Evolutionary conservation across 2,329 filamentous ascomycete genomes (phyloP).

Genomic region (Monilinia laxa): DNA sequence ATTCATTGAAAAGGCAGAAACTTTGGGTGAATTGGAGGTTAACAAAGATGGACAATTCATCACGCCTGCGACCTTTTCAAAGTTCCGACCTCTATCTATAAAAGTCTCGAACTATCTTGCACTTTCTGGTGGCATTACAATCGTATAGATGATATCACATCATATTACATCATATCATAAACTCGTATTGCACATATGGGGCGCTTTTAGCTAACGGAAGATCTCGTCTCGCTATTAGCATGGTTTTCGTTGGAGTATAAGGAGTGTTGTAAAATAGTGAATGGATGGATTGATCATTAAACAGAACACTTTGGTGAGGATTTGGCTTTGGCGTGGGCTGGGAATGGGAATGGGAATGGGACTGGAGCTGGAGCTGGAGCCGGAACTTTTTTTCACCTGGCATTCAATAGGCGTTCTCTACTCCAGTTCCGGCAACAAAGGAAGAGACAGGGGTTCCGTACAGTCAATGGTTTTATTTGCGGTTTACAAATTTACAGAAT

Average conservation of each 20-base stretch:
- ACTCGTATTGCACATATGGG: slow-evolving; percentile 16
- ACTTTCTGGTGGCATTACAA: slow-evolving; percentile 36
- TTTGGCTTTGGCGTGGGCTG: slow-evolving; percentile 6
- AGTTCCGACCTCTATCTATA: slow-evolving; percentile 36
- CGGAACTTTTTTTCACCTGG: slow-evolving; percentile 1
- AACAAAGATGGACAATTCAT: slow-evolving; percentile 54
- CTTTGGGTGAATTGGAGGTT: slow-evolving; percentile 59
- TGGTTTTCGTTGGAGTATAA: slow-evolving; percentile 16
- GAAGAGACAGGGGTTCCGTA: not conserved
- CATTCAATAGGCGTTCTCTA: slow-evolving; percentile 15
- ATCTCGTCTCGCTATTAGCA: slow-evolving; percentile 1
- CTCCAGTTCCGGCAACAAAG: not conserved
- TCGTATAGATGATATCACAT: slow-evolving; percentile 25
- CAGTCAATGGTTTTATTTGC: not conserved
- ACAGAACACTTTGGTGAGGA: slow-evolving; percentile 5
- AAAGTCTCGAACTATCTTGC: slow-evolving; percentile 36
- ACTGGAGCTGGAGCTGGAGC: slow-evolving; percentile 7
- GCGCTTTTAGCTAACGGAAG: not conserved
- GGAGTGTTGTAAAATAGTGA: slow-evolving; percentile 22
- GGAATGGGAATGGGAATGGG: not conserved
- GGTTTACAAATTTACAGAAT: slow-evolving; percentile 1
- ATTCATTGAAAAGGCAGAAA: slow-evolving; percentile 64
- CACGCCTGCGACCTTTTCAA: slow-evolving; percentile 32
- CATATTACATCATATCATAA: not conserved
- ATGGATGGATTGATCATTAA: slow-evolving; percentile 14